Evolutionary conservation across 1,284 basidiomycete species (phyloP).

Genomic region (Tylopilus sp.): DNA sequence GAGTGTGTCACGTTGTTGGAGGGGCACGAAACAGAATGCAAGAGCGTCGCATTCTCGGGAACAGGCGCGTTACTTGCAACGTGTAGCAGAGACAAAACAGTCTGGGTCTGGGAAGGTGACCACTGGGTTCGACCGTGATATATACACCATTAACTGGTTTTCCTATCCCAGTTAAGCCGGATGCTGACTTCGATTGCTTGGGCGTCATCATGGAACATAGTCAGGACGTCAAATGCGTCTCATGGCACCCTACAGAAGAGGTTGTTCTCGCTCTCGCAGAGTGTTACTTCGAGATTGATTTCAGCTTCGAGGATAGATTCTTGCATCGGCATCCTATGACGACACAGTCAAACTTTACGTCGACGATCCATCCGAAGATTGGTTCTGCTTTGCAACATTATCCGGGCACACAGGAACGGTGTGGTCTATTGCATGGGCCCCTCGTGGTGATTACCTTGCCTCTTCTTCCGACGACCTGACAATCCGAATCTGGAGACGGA

Average conservation of each 20-base stretch:
- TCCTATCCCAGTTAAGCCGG: constrained; percentile 69
- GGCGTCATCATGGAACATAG: constrained; percentile 96
- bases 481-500: constrained; percentile 68
- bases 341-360: constrained; percentile 93
- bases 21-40: constrained; percentile 98
- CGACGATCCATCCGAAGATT: constrained; percentile 94
- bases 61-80: constrained; percentile 84
- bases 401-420: constrained; percentile 86
- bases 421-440: constrained; percentile 87
- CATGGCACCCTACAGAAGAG: constrained; percentile 96
- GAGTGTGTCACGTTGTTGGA: constrained; percentile 88
- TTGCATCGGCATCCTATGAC: constrained; percentile 97
- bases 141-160: neutral
- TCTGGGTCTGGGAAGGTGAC: constrained; percentile 98
- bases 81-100: constrained; percentile 94
- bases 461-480: constrained; percentile 80
- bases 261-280: constrained; percentile 40
- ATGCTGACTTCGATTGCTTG: constrained; percentile 94
- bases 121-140: neutral
- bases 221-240: constrained; percentile 94
- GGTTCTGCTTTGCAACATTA: constrained; percentile 86
- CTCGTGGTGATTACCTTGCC: constrained; percentile 80
- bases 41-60: constrained; percentile 85
- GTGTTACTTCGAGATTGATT: constrained; percentile 21
- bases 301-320: constrained; percentile 57